Evolutionary conservation across 192 early-diverging fungal genomes (phyloP), one percentile per base, ranked within the genome.

Genomic region (Coemansia sp.): DNA sequence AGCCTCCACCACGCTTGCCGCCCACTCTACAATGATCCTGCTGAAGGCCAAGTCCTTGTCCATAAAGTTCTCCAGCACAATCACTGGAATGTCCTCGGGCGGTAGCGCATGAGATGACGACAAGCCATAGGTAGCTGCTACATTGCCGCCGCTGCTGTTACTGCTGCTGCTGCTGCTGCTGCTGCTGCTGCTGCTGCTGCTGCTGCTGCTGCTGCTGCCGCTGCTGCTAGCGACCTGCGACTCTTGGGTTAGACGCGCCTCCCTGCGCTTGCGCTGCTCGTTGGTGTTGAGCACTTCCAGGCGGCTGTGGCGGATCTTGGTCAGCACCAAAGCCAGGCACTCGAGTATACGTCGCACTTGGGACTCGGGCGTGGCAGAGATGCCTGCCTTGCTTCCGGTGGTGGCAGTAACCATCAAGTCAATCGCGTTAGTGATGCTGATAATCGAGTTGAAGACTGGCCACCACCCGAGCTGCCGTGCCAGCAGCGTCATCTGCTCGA

Each of bases 401-500:
- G 91, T 90, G 6, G 94, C 94, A 8, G 90, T 88, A 11, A 96
- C 86, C 56, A 95, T 79, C 60, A 91, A 86, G 69, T 97, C 94
- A 45, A 95, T 84, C 24, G 93, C 73, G 43, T 88, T 86, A 38
- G 88, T 91, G 20, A 91, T 75, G 8, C 85, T 85, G 33, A 86
- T 85, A 62, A 91, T 82, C 70, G 88, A 92, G 62, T 89, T 92
- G 71, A 99, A 95, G 35, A 94, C 78, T 4, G 97, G 97, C 74
- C 93, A 92, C 83, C 93, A 97, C 5, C 92, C 92, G 18, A 97
- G 85, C 79, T 97, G 93, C 26, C 83, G 83, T 0, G 95, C 93
- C 64, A 99, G 75, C 10, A 73, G 73, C 18, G 86, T 85, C 59
- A 95, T 84, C 73, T 95, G 69, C 45, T 93, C 87, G 46, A 89